Percentiles rank a stretch among this genome's conserved stretches.
Conservation (phyloP, 208 protist genomes). For the Leishmania major region DNA sequence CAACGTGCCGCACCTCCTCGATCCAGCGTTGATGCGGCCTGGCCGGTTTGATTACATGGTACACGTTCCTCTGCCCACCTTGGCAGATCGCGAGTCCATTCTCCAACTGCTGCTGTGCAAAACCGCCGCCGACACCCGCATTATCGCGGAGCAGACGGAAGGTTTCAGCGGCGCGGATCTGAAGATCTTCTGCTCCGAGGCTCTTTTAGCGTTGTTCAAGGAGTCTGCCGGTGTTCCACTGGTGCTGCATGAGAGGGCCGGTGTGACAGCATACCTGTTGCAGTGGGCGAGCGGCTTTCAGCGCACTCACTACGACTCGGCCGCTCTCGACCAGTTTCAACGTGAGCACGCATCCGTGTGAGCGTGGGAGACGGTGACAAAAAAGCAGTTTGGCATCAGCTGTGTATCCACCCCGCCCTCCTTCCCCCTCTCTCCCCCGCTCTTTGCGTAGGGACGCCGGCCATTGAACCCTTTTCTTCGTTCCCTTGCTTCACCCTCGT, state of each 20-base stretch:
- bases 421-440: background rate
- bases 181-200: constrained; percentile 53
- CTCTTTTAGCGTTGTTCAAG: constrained; percentile 56
- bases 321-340: constrained; percentile 51
- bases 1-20: constrained; percentile 90
- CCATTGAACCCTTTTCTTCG: background rate
- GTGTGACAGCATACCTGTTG: constrained; percentile 50
- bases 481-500: background rate
- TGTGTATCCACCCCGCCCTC: background rate
- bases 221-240: constrained; percentile 3
- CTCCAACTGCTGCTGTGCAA: constrained; percentile 51
- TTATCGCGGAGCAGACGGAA: constrained; percentile 52
- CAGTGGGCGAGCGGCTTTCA: constrained; percentile 41
- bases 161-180: constrained; percentile 90
- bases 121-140: constrained; percentile 45
- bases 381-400: background rate
- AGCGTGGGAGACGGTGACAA: background rate
- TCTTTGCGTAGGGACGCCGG: background rate
- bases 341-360: constrained; percentile 32
- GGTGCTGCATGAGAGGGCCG: constrained; percentile 31
- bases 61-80: constrained; percentile 72
- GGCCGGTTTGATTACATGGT: constrained; percentile 92
- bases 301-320: constrained; percentile 56
- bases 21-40: constrained; percentile 87
- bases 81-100: constrained; percentile 62